Evolutionary conservation across 1,139 yeast genomes (phyloP), one percentile per base, ranked within the genome.

Genomic region (Kurtzmaniella quercitrusa): DNA sequence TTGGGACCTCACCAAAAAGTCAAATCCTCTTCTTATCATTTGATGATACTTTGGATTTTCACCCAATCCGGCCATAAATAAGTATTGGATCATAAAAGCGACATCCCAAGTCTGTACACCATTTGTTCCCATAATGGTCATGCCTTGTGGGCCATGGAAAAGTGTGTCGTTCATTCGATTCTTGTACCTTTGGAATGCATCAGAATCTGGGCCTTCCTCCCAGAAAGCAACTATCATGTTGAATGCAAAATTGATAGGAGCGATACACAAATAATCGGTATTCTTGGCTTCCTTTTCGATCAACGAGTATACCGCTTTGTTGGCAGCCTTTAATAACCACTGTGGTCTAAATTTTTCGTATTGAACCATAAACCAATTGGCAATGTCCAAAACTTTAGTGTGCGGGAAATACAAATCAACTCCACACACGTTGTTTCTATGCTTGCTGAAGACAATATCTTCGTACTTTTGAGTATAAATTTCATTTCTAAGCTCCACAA

Each of bases 61-160:
- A 2, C 87, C 93, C 26, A 93, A 63, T 0, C 96, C 96, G 0
- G 96, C 87, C 57, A 78, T 70, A 46, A 88, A 82, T 49, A 81
- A 76, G 55, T 88, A 88, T 57, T 94, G 98, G 23, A 93, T 71
- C 52, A 87, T 84, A 63, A 94, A 93, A 0, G 97, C 91, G 17
- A 84, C 84, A 61, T 94, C 99, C 98, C 99, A 94, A 1, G 86
- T 91, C 61, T 94, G 99, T 0, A 88, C 89, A 22, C 99, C 99
- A 61, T 94, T 94, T 0, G 99, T 94, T 8, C 99, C 99, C 87
- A 87, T 88, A 44, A 88, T 85, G 3, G 93, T 80, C 82, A 93
- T 76, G 2, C 99, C 99, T 57, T 84, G 87, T 0, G 93, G 85
- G 0, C 96, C 94, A 65, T 85, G 84, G 63, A 87, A 91, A 44